phyloP scores from a whole-genome alignment of 345 rosid species.

The Streptanthus diversifolius region DNA sequence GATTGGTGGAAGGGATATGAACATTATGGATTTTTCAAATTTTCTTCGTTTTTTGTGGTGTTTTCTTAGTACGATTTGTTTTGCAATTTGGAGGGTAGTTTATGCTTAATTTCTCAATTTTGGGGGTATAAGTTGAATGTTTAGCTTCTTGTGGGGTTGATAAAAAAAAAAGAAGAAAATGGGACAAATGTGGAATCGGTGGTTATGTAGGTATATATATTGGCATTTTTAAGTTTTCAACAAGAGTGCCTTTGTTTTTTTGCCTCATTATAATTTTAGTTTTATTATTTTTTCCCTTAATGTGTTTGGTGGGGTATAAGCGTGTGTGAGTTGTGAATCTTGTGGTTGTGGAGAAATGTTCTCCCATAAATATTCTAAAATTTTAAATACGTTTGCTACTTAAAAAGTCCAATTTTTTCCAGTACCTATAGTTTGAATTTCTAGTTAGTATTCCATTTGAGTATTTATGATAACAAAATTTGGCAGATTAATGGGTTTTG shows the following conservation, averaged over 20 bases:
- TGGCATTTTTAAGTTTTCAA: constrained; percentile 19
- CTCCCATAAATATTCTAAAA: background rate
- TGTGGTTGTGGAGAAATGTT: constrained; percentile 9
- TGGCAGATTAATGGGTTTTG: background rate
- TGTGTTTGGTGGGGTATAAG: background rate
- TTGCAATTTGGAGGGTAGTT: constrained; percentile 32
- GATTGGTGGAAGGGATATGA: background rate
- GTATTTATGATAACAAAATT: background rate
- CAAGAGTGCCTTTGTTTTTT: background rate
- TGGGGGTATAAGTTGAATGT: constrained; percentile 32
- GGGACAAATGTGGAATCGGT: constrained; percentile 13
- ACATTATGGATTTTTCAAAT: background rate
- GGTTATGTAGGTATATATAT: constrained; percentile 12
- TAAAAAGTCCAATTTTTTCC: background rate
- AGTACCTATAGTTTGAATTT: too few relatives aligned
- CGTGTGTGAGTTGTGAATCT: constrained; percentile 5
- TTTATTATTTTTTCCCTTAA: background rate
- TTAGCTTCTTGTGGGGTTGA: constrained; percentile 14
- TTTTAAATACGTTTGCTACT: background rate
- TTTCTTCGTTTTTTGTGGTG: background rate
- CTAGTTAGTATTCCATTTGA: background rate
- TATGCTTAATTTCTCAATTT: constrained; percentile 12
- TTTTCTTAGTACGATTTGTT: constrained; percentile 10
- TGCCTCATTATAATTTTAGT: background rate
- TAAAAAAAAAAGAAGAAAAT: background rate